These are phyloP conservation scores for Cryphonectria japonica DNA, from an alignment of 2,329 filamentous ascomycete species.

Conservation along the genomic window DNA sequence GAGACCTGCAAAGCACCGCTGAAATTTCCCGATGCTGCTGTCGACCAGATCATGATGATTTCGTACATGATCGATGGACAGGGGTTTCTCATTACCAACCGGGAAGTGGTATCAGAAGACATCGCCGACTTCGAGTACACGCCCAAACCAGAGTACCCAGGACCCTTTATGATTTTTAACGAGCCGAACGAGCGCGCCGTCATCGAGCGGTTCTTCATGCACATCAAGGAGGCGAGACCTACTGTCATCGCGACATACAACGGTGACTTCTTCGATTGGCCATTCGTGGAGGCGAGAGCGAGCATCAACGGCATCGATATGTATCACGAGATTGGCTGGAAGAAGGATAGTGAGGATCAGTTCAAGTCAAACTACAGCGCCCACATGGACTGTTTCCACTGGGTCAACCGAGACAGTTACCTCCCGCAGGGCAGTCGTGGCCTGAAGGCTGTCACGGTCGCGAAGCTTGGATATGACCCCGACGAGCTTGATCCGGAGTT, in stretches of 20 bases:
- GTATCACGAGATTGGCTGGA: conserved; percentile 98
- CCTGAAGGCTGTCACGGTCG: conserved; percentile 95
- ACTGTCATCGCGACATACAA: conserved; percentile 99
- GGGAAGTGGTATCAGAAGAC: conserved; percentile 96
- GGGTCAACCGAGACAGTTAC: conserved; percentile 99
- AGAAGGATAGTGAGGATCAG: conserved; percentile 92
- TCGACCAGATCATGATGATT: conserved; percentile 99
- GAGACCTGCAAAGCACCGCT: conserved; percentile 94
- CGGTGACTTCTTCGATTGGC: conserved; percentile 99
- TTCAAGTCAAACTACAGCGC: conserved; percentile 96
- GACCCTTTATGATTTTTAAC: conserved; percentile 97
- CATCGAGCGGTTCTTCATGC: conserved; percentile 90
- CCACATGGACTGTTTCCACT: conserved; percentile 98
- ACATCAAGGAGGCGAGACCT: conserved; percentile 91
- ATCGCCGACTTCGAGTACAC: conserved; percentile 99
- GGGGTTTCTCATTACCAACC: conserved; percentile 96
- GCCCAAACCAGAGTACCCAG: conserved; percentile 92
- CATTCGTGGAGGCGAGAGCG: conserved; percentile 91
- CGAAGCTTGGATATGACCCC: conserved; percentile 96
- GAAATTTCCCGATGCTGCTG: conserved; percentile 92
- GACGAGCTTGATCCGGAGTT: conserved; percentile 97
- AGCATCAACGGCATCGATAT: conserved; percentile 97
- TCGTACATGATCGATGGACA: conserved; percentile 99
- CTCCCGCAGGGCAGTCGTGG: conserved; percentile 96
- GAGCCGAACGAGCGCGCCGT: conserved; percentile 89